A percentile compares a stretch with the other conserved stretches of the same genome.
phyloP scores from a whole-genome alignment of 2,329 filamentous ascomycete species.

The Hymenoscyphus albidus region DNA sequence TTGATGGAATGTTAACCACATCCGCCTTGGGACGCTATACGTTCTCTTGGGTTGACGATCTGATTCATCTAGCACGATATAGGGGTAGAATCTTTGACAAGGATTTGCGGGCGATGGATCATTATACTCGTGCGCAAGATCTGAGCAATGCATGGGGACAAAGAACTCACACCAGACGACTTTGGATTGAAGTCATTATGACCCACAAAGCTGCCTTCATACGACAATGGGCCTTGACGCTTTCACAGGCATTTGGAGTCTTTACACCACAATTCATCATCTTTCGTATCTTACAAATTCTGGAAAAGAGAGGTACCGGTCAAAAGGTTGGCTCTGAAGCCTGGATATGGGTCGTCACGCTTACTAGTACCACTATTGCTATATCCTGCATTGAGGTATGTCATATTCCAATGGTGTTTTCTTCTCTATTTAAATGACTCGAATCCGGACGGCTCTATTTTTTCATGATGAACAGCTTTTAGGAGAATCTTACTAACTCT shows the following conservation, averaged over 20 bases:
- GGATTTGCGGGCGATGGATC: conserved; percentile 60
- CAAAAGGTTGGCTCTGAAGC: conserved; percentile 48
- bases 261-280: conserved; percentile 69
- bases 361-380: conserved; percentile 56
- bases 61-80: conserved; percentile 53
- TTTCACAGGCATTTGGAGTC: conserved; percentile 39
- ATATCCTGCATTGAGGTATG: conserved; percentile 50
- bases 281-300: conserved; percentile 58
- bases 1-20: conserved; percentile 61
- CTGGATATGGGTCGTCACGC: conserved; percentile 64
- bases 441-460: neutral
- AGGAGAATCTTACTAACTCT: neutral
- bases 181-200: conserved; percentile 58
- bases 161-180: conserved; percentile 43
- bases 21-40: conserved; percentile 60
- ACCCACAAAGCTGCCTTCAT: conserved; percentile 54
- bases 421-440: neutral
- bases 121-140: conserved; percentile 49
- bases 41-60: conserved; percentile 58
- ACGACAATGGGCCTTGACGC: conserved; percentile 56
- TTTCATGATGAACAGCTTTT: neutral
- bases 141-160: conserved; percentile 48
- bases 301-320: conserved; percentile 53
- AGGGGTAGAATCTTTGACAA: conserved; percentile 58
- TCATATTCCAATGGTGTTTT: neutral